A percentile compares a stretch with the other conserved stretches of the same genome.
Evolutionary conservation across 2,329 filamentous ascomycete genomes (phyloP).

Genomic region (Ophiostoma piceae): DNA sequence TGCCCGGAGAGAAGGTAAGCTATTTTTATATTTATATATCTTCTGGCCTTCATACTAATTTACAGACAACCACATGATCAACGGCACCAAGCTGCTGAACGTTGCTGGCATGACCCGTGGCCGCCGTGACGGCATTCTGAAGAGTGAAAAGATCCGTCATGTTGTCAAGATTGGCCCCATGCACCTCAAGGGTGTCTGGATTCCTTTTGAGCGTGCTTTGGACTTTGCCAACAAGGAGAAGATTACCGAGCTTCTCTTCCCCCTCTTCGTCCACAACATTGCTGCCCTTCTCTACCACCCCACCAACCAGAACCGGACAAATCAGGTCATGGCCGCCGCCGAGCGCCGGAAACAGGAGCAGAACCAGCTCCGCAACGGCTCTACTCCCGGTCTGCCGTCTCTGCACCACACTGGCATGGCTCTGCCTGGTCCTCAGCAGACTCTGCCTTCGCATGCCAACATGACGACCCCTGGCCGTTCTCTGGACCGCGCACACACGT

Average conservation of each 20-base stretch:
- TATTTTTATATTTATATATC: conserved; percentile 17
- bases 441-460: conserved; percentile 61
- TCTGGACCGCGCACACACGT: conserved; percentile 82
- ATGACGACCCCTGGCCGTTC: conserved; percentile 56
- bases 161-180: conserved; percentile 99
- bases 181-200: conserved; percentile 98
- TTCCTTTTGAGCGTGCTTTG: conserved; percentile 93
- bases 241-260: conserved; percentile 92
- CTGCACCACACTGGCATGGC: conserved; percentile 58
- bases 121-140: conserved; percentile 89
- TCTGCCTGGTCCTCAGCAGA: conserved; percentile 52
- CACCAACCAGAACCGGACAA: conserved; percentile 75
- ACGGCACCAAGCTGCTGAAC: conserved; percentile 93
- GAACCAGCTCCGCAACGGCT: conserved; percentile 57
- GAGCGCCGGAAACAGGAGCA: conserved; percentile 74
- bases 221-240: conserved; percentile 99
- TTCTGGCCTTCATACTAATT: background rate
- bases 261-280: conserved; percentile 96
- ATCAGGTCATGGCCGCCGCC: conserved; percentile 79
- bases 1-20: conserved; percentile 78
- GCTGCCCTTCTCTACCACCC: conserved; percentile 90
- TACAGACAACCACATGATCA: conserved; percentile 97
- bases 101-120: conserved; percentile 98
- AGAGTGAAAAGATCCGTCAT: conserved; percentile 94
- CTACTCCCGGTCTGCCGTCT: conserved; percentile 55